Evolutionary conservation across 768 basidiomycete species (phyloP).

Genomic region (Arthromyces matolae): DNA sequence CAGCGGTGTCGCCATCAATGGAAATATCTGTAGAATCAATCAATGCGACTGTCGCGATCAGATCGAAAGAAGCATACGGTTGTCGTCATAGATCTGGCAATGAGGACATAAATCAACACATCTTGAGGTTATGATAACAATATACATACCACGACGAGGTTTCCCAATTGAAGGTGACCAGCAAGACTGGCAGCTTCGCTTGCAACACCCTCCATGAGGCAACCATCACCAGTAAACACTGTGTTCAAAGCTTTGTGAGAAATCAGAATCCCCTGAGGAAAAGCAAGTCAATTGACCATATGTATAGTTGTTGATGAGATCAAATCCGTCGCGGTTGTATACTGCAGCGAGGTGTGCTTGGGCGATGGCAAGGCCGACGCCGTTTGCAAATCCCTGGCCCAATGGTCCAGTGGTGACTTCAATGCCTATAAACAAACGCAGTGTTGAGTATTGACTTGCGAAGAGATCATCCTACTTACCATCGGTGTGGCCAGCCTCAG

Average conservation of each 20-base stretch:
- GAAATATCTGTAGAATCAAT: conserved; percentile 66
- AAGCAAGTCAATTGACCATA: conserved; percentile 53
- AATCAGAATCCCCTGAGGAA: conserved; percentile 3
- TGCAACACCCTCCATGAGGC: conserved; percentile 96
- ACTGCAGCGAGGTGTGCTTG: conserved; percentile 88
- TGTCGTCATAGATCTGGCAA: conserved; percentile 86
- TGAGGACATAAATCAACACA: conserved; percentile 9
- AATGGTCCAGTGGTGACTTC: conserved; percentile 96
- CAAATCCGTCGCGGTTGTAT: conserved; percentile 83
- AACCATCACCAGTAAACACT: conserved; percentile 94
- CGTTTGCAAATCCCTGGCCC: conserved; percentile 92
- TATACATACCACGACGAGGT: conserved; percentile 78
- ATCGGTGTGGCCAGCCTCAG: conserved; percentile 63
- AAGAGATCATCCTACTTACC: conserved; percentile 22
- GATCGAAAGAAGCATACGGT: conserved; percentile 55
- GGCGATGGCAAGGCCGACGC: conserved; percentile 90
- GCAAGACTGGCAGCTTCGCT: conserved; percentile 89
- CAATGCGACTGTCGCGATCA: conserved; percentile 6
- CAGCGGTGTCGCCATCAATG: conserved; percentile 90
- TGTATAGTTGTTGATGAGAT: conserved; percentile 82
- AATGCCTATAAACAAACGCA: conserved; percentile 44
- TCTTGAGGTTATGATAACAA: not conserved
- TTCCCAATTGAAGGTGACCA: conserved; percentile 90
- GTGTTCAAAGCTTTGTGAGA: conserved; percentile 4
- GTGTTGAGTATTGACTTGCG: conserved; percentile 1